These are phyloP conservation scores for Xylaria flabelliformis DNA, from an alignment of 495 filamentous ascomycete species.

Conservation along the genomic window DNA sequence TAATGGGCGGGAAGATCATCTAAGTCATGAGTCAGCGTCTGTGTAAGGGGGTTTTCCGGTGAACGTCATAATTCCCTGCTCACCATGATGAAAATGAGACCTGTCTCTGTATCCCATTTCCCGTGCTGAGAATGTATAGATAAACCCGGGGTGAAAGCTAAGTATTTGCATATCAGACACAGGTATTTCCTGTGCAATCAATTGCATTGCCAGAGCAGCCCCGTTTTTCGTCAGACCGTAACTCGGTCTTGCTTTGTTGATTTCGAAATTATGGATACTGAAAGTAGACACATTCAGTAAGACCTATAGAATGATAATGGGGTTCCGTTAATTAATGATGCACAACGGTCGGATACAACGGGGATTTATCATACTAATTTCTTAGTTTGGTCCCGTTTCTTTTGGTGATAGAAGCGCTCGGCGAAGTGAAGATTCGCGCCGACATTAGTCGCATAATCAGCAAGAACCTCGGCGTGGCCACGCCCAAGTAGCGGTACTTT, in stretches of 20 bases:
- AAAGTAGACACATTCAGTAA: conserved; percentile 40
- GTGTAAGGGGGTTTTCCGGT: background rate
- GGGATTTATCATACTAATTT: background rate
- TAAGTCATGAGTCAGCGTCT: conserved; percentile 25
- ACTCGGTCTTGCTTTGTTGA: conserved; percentile 13
- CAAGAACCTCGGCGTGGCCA: conserved; percentile 22
- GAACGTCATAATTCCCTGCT: conserved; percentile 2
- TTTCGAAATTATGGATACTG: conserved; percentile 34
- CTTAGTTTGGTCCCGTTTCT: background rate
- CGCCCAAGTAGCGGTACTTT: conserved; percentile 19
- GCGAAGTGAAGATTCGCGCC: conserved; percentile 40
- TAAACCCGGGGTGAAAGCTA: conserved; percentile 51
- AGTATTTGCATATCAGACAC: conserved; percentile 47
- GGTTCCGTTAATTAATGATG: background rate
- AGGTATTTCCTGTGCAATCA: conserved; percentile 40
- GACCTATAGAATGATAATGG: background rate
- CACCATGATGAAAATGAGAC: conserved; percentile 44
- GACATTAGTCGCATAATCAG: conserved; percentile 43
- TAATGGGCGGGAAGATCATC: conserved; percentile 53
- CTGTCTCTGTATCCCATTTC: conserved; percentile 30
- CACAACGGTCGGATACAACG: too few species aligned
- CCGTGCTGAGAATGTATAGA: conserved; percentile 41
- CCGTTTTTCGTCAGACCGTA: conserved; percentile 51
- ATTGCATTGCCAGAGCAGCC: conserved; percentile 44
- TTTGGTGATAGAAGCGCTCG: conserved; percentile 43